phyloP scores from a whole-genome alignment of 495 filamentous ascomycete species.

The Hypoxylon cercidicola region DNA sequence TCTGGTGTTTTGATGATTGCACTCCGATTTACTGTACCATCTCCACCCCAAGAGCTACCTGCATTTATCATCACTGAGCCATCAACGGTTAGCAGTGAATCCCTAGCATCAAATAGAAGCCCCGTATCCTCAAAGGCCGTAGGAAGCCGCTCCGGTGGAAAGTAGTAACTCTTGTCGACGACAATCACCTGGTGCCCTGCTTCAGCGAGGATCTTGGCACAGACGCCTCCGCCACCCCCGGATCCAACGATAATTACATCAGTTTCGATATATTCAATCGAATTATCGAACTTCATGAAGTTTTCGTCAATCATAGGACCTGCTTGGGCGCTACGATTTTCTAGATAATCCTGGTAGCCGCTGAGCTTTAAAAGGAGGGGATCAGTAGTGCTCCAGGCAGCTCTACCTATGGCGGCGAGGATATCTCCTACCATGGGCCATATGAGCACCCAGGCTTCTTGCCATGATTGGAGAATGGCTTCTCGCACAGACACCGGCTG shows the following conservation, averaged over 20 bases:
- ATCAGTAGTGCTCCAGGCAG: conserved; percentile 66
- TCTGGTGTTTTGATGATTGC: conserved; percentile 69
- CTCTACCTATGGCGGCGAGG: conserved; percentile 58
- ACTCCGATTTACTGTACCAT: conserved; percentile 80
- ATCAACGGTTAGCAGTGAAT: conserved; percentile 64
- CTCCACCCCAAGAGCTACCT: conserved; percentile 76
- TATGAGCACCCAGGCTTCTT: conserved; percentile 61
- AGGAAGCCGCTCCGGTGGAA: conserved; percentile 68
- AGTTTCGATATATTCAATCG: conserved; percentile 61
- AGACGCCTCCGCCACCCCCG: conserved; percentile 14
- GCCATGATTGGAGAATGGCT: conserved; percentile 63
- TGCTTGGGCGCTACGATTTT: conserved; percentile 41
- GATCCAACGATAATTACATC: conserved; percentile 77
- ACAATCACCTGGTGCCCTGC: conserved; percentile 75
- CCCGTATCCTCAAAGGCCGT: conserved; percentile 64
- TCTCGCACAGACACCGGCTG: conserved; percentile 63
- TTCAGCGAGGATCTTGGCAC: conserved; percentile 77
- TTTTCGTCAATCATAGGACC: conserved; percentile 52
- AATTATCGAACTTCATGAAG: conserved; percentile 49
- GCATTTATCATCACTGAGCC: conserved; percentile 65
- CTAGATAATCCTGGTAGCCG: conserved; percentile 59
- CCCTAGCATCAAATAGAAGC: conserved; percentile 67
- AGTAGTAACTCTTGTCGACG: conserved; percentile 76
- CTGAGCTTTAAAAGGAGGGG: conserved; percentile 64
- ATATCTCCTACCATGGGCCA: conserved; percentile 62